A percentile compares a stretch with the other conserved stretches of the same genome.
Evolutionary conservation across 2,329 filamentous ascomycete genomes (phyloP).

Genomic region (Emericellopsis cladophorae): DNA sequence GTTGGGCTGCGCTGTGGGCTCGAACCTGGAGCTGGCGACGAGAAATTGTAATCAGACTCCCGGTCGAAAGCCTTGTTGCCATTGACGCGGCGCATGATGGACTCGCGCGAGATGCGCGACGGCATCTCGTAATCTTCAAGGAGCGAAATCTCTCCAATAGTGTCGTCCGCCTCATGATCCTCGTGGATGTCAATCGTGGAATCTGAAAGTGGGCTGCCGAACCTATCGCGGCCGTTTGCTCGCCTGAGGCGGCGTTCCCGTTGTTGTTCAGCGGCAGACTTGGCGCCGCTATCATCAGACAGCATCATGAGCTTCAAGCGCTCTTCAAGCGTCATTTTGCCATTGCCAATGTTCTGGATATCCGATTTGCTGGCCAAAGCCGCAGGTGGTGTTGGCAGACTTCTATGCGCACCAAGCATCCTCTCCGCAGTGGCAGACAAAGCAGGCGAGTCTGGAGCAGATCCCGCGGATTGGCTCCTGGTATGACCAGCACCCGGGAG

Average conservation of each 20-base stretch:
- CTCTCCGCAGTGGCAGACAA: constrained; percentile 61
- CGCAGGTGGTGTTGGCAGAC: constrained; percentile 61
- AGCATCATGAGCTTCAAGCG: constrained; percentile 81
- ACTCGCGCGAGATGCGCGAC: constrained; percentile 80
- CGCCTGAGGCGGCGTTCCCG: constrained; percentile 57
- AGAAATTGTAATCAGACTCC: constrained; percentile 52
- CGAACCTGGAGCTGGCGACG: constrained; percentile 45
- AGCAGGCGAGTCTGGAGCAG: constrained; percentile 44
- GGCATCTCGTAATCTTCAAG: constrained; percentile 54
- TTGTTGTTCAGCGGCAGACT: constrained; percentile 51
- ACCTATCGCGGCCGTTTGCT: constrained; percentile 38
- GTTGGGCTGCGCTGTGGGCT: constrained; percentile 37
- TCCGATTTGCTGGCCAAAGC: constrained; percentile 60
- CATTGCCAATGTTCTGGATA: constrained; percentile 60
- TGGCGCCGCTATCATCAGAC: constrained; percentile 47
- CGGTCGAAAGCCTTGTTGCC: constrained; percentile 42
- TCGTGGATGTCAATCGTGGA: constrained; percentile 15
- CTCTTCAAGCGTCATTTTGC: constrained; percentile 75
- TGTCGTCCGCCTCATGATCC: constrained; percentile 43
- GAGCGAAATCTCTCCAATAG: constrained; percentile 45
- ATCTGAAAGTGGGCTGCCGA: constrained; percentile 28
- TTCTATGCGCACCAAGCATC: constrained; percentile 52
- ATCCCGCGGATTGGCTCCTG: constrained; percentile 29
- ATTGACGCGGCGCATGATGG: constrained; percentile 80
- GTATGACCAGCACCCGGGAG: constrained; percentile 50